Base-by-base conservation (phyloP, 768 basidiomycete genomes). In the Amanita molliuscula region DNA sequence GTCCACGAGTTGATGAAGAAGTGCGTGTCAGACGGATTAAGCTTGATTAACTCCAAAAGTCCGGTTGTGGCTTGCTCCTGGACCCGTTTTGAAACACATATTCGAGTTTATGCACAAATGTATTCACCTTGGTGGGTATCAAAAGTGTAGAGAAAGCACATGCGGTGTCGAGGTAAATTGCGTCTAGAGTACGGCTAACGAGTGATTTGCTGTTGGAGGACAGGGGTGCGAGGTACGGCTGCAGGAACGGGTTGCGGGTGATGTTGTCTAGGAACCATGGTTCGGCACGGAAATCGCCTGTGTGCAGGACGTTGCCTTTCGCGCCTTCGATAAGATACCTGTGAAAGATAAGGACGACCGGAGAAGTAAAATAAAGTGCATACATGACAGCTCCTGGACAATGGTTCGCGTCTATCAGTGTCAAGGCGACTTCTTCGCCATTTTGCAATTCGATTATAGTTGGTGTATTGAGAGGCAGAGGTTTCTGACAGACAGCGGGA, bases 1-100 rank as follows among this genome's bases (percentile, higher is more conserved):
- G 94, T 95, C 95, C 95, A 99, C 0, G 78, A 62, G 59, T 96
- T 95, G 51, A 99, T 72, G 67, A 87, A 97, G 67, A 98, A 96
- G 48, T 79, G 71, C 0, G 82, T 82, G 3, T 73, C 67, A 0
- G 68, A 53, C 0, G 91, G 84, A 50, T 84, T 86, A 3, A 81
- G 59, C 8, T 71, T 67, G 64, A 97, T 84, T 1, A 96, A 71
- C 15, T 78, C 67, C 16, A 90, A 64, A 3, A 95, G 66, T 2
- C 83, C 87, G 21, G 67, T 55, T 0, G 81, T 77, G 0, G 88
- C 92, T 15, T 74, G 68, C 18, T 73, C 71, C 90, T 95, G 13
- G 48, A 13, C 13, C n/a, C 21, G 6, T 33, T 11, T 47, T 29
- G 29, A 41, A 54, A 49, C 45, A 33, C 21, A 13, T 6, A 4